Evolutionary conservation across 2,329 filamentous ascomycete genomes (phyloP).

Genomic region (Monilinia fructigena): DNA sequence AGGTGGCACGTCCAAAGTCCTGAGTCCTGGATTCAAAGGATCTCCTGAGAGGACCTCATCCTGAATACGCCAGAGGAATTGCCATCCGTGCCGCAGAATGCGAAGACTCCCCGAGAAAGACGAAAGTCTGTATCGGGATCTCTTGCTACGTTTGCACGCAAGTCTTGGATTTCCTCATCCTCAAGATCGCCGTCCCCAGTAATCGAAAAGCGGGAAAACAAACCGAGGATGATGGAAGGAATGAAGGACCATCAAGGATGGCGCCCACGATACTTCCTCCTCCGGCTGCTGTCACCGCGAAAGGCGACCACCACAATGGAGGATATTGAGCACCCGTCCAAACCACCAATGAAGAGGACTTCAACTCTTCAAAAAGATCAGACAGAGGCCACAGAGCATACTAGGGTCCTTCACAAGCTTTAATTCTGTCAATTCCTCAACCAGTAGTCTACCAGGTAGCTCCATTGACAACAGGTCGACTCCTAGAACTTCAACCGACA

Average conservation of each 20-base stretch:
- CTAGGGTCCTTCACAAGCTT: conserved; percentile 37
- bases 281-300: conserved; percentile 29
- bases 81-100: conserved; percentile 38
- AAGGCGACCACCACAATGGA: conserved; percentile 30
- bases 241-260: conserved; percentile 28
- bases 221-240: conserved; percentile 27
- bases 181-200: conserved; percentile 46
- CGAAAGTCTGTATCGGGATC: conserved; percentile 51
- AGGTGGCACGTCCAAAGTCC: conserved; percentile 40
- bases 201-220: conserved; percentile 32
- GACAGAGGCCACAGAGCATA: conserved; percentile 36
- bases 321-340: conserved; percentile 30
- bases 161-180: conserved; percentile 50
- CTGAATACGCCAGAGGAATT: conserved; percentile 39
- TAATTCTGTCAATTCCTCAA: conserved; percentile 39
- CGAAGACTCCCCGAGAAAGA: conserved; percentile 40
- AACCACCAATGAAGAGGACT: conserved; percentile 24
- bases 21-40: conserved; percentile 41
- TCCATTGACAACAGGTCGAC: conserved; percentile 49
- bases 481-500: conserved; percentile 46
- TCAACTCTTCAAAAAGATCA: conserved; percentile 34
- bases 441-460: conserved; percentile 42
- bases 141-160: conserved; percentile 50
- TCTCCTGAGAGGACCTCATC: conserved; percentile 36
- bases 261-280: conserved; percentile 27